These are phyloP conservation scores for Sporothrix euskadiensis DNA, from an alignment of 2,329 filamentous ascomycete species.

Conservation along the genomic window DNA sequence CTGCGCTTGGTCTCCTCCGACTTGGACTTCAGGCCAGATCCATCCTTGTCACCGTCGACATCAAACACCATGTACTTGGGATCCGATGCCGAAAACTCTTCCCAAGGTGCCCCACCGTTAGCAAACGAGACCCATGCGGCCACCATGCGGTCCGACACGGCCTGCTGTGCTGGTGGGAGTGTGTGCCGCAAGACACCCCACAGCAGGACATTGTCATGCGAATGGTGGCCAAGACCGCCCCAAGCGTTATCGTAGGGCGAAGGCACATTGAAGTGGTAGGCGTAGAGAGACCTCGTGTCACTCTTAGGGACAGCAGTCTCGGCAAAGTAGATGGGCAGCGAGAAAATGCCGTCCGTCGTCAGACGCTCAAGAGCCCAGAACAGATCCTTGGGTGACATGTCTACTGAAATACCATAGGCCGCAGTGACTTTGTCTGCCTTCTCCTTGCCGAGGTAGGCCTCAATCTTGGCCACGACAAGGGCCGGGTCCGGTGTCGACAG, in stretches of 20 bases:
- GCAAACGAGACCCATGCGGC: slow-evolving; percentile 30
- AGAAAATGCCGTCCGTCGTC: slow-evolving; percentile 32
- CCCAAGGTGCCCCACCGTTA: slow-evolving; percentile 28
- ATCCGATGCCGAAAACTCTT: not conserved
- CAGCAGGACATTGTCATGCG: slow-evolving; percentile 33
- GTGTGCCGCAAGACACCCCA: slow-evolving; percentile 31
- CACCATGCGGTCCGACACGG: slow-evolving; percentile 11
- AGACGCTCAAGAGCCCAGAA: slow-evolving; percentile 31
- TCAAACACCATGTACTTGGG: slow-evolving; percentile 26
- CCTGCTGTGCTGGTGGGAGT: slow-evolving; percentile 27
- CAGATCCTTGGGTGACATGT: slow-evolving; percentile 12
- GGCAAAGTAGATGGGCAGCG: slow-evolving; percentile 30
- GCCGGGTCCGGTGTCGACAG: slow-evolving; percentile 25
- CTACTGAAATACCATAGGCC: slow-evolving; percentile 24
- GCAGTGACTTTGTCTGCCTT: slow-evolving; percentile 14
- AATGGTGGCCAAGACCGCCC: slow-evolving; percentile 33
- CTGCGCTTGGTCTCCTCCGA: not conserved
- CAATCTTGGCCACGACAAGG: slow-evolving; percentile 21
- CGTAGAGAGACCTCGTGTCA: slow-evolving; percentile 23
- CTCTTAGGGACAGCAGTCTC: not conserved
- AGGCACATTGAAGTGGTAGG: slow-evolving; percentile 35
- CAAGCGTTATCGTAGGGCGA: slow-evolving; percentile 34
- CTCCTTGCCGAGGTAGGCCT: slow-evolving; percentile 3
- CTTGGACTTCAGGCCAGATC: not conserved
- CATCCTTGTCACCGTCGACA: not conserved